Evolutionary conservation across 1,284 basidiomycete species (phyloP).

Genomic region (Pseudozyma pruni): DNA sequence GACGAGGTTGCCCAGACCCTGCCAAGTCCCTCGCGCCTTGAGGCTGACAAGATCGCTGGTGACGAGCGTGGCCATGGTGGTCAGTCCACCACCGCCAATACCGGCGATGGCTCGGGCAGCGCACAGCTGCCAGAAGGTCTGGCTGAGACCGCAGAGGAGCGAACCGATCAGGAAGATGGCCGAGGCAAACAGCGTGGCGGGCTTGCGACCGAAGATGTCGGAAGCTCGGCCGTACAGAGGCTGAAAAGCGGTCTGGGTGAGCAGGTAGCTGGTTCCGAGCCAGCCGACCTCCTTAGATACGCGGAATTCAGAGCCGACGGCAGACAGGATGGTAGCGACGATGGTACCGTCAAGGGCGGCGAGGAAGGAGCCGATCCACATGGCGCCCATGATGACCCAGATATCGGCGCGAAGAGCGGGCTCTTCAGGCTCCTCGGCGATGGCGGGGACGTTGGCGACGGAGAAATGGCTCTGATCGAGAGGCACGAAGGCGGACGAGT

Average conservation of each 20-base stretch:
- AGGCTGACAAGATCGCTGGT: conserved; percentile 69
- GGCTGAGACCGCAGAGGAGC: conserved; percentile 63
- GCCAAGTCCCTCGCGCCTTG: conserved; percentile 69
- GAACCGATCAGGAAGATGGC: conserved; percentile 62
- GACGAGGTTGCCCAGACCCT: conserved; percentile 67
- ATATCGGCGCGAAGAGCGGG: conserved; percentile 51
- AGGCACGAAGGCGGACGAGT: conserved; percentile 64
- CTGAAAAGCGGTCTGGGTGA: conserved; percentile 67
- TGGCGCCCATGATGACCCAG: conserved; percentile 63
- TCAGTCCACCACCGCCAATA: conserved; percentile 70
- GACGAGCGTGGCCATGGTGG: conserved; percentile 69
- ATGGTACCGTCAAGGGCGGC: conserved; percentile 65
- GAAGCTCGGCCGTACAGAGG: conserved; percentile 64
- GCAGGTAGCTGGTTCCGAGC: conserved; percentile 65
- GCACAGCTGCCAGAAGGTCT: conserved; percentile 63
- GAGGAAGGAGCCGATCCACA: conserved; percentile 66
- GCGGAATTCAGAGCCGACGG: conserved; percentile 65
- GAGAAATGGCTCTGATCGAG: conserved; percentile 61
- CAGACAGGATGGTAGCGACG: conserved; percentile 62
- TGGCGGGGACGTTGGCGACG: conserved; percentile 27
- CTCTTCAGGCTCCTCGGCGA: conserved; percentile 44
- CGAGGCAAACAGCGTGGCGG: conserved; percentile 65
- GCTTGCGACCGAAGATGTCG: conserved; percentile 66
- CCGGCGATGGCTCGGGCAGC: conserved; percentile 69
- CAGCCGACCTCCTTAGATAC: conserved; percentile 64